Evolutionary conservation across 1,139 yeast genomes (phyloP), one percentile per base, ranked within the genome.

Genomic region (Kodamaea anthophila): DNA sequence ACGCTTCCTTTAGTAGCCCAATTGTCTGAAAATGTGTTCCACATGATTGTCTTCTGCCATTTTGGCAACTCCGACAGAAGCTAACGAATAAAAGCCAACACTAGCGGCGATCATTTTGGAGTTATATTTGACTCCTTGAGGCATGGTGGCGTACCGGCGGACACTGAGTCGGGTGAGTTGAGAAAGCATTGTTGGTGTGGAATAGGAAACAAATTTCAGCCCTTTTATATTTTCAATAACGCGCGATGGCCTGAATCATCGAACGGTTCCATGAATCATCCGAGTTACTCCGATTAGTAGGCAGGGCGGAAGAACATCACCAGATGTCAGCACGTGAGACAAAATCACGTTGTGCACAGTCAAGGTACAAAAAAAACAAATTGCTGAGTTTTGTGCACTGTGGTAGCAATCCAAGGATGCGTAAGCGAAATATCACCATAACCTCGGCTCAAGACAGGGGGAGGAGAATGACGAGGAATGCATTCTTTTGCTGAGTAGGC

Each of bases 31-130:
- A 6, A 51, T 37, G 35, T 50, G 45, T 21, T 45, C 42, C 25
- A 43, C 43, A 31, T 53, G 42, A 28, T 44, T 47, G 27, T 38
- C 42, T 29, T 51, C 55, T 4, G 56, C 58, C 34, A 49, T 31
- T 21, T 42, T 38, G 13, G 54, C 58, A 12, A 50, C 41, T 16
- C 46, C 48, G 24, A 47, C 31, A 21, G 49, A 40, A 19, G 49
- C 51, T 5, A 46, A 36, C 15, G 49, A 33, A 33, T 49, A 52
- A 19, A 44, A 45, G 9, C 45, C 42, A 10, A 45, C 49, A 23
- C 52, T 26, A 5, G 29, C 35, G 15, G 22, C 32, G 13, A 29
- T 15, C 28, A 26, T 21, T 13, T 18, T 24, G 13, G 21, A 11
- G 21, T 21, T 29, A 11, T 23, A 8, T 9, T 18, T 25, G 15